Conservation (phyloP, 2,329 filamentous ascomycete species). For the Knufia fluminis region DNA sequence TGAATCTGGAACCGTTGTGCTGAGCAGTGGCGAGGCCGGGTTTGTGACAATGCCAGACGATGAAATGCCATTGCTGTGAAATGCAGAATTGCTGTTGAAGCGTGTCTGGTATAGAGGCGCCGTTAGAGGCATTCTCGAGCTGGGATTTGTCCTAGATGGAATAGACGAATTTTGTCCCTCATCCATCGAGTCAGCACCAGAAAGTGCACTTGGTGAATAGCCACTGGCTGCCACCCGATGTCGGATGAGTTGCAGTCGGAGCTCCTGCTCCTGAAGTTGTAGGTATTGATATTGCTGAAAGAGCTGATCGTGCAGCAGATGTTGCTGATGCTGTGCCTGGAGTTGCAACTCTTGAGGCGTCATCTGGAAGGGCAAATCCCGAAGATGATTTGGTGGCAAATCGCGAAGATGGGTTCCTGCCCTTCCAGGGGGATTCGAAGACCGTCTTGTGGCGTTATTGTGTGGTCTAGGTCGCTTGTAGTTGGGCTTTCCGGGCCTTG, state of each 20-base stretch:
- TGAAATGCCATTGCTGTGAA: slow-evolving; percentile 14
- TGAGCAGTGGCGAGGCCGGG: slow-evolving; percentile 37
- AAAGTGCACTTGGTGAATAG: slow-evolving; percentile 30
- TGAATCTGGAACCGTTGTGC: slow-evolving; percentile 32
- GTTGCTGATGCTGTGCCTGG: slow-evolving; percentile 38
- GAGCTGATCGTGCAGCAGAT: slow-evolving; percentile 40
- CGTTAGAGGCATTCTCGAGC: slow-evolving; percentile 21
- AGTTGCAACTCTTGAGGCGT: slow-evolving; percentile 31
- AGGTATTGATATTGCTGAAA: slow-evolving; percentile 43
- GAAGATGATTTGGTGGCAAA: no score
- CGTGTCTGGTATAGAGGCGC: slow-evolving; percentile 23
- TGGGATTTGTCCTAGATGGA: slow-evolving; percentile 14
- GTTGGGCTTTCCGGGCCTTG: slow-evolving; percentile 36
- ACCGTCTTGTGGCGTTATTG: slow-evolving; percentile 41
- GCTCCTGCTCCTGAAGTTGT: slow-evolving; percentile 42
- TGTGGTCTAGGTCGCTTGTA: slow-evolving; percentile 41
- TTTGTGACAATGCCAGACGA: slow-evolving; percentile 35
- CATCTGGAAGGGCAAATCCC: slow-evolving; percentile 30
- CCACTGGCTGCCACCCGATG: slow-evolving; percentile 14
- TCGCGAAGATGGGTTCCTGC: slow-evolving; percentile 30
- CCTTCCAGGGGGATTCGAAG: slow-evolving; percentile 48
- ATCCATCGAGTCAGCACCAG: slow-evolving; percentile 27
- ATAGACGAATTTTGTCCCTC: slow-evolving; percentile 14
- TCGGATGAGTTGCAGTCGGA: slow-evolving; percentile 37
- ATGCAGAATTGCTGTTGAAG: slow-evolving; percentile 20